These are phyloP conservation scores for Globisporangium alternatum DNA, from an alignment of 352 stramenopile species.

Conservation along the genomic window DNA sequence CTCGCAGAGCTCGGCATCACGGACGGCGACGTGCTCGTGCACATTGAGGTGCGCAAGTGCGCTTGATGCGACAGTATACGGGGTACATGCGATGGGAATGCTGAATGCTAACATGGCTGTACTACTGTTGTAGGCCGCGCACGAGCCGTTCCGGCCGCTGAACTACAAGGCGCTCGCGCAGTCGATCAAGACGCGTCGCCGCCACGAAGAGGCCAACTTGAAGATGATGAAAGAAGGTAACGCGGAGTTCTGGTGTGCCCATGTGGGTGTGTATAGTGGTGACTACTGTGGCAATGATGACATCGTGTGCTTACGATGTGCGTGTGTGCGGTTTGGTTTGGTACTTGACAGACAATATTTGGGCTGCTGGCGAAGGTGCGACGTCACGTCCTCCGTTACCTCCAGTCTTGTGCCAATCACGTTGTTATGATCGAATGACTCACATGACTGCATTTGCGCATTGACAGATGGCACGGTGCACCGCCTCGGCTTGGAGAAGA, in stretches of 20 bases:
- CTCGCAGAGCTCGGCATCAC: slow-evolving; percentile 73
- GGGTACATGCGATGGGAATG: neutral
- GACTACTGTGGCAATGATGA: neutral
- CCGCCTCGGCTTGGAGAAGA: slow-evolving; percentile 80
- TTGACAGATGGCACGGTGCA: slow-evolving; percentile 71
- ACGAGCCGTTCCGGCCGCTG: slow-evolving; percentile 84
- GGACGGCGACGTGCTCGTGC: slow-evolving; percentile 76
- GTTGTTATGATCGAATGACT: neutral
- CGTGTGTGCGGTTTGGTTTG: neutral
- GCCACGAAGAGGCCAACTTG: slow-evolving; percentile 79
- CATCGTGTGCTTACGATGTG: neutral
- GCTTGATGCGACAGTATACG: neutral
- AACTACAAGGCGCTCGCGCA: slow-evolving; percentile 85
- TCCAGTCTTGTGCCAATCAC: neutral
- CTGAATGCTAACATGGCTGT: neutral
- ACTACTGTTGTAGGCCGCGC: slow-evolving; percentile 32
- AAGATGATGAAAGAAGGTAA: slow-evolving; percentile 82
- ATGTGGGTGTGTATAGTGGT: neutral
- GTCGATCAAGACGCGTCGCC: slow-evolving; percentile 69
- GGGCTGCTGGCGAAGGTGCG: slow-evolving; percentile 57
- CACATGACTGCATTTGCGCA: neutral
- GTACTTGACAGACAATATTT: slow-evolving; percentile 68
- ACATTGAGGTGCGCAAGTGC: slow-evolving; percentile 54
- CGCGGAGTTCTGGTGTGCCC: neutral
- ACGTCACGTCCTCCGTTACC: neutral